Percentiles rank a stretch among this genome's conserved stretches.
Conservation (phyloP, 768 basidiomycete genomes). For the Mycena polygramma region DNA sequence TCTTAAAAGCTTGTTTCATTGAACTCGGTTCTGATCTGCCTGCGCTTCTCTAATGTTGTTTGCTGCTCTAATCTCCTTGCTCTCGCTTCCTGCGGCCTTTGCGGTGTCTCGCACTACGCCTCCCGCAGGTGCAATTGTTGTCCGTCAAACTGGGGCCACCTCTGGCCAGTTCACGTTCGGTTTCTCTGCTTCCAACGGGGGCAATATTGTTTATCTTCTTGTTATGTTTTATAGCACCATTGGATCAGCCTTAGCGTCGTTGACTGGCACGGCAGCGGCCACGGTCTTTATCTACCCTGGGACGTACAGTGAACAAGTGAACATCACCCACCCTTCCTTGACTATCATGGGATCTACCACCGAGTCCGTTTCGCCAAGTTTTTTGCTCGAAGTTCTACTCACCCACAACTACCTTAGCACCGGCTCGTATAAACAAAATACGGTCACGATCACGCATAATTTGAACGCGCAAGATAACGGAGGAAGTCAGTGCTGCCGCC, state of each 20-base stretch:
- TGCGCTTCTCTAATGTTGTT: constrained; percentile 25
- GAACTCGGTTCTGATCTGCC: not conserved
- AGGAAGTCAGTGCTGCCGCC: constrained; percentile 28
- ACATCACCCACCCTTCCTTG: constrained; percentile 38
- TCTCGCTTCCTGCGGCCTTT: constrained; percentile 31
- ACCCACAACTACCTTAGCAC: constrained; percentile 26
- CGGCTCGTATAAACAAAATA: constrained; percentile 41
- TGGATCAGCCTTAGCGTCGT: constrained; percentile 41
- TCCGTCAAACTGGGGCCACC: constrained; percentile 42
- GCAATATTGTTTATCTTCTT: not conserved
- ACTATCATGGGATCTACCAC: constrained; percentile 44
- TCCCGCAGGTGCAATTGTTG: constrained; percentile 45
- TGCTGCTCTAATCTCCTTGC: constrained; percentile 30
- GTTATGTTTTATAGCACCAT: constrained; percentile 37
- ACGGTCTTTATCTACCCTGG: constrained; percentile 45
- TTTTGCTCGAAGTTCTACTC: not conserved
- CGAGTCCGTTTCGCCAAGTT: constrained; percentile 27
- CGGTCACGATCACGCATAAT: constrained; percentile 44
- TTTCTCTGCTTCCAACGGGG: not conserved
- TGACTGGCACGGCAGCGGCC: constrained; percentile 37
- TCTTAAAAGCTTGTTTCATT: constrained; percentile 1
- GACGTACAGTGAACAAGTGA: constrained; percentile 46
- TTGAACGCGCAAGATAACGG: constrained; percentile 46
- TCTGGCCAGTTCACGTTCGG: constrained; percentile 41
- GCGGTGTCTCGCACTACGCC: constrained; percentile 37